Evolutionary conservation across 1,139 yeast species (phyloP).

Genomic region (Nakaseomyces glabratus): DNA sequence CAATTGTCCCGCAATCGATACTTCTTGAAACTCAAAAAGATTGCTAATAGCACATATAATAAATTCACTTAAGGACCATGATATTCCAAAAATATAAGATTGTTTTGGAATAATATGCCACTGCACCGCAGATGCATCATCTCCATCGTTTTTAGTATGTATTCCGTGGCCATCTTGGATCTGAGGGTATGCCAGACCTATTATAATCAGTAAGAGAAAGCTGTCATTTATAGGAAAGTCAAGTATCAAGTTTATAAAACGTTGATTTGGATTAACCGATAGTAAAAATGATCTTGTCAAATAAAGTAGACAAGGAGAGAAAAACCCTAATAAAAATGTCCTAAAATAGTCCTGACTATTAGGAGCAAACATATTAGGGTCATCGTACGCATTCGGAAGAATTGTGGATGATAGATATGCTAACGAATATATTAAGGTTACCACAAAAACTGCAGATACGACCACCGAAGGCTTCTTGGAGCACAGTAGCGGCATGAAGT

Average conservation of each 20-base stretch:
- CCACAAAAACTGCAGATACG: constrained; percentile 13
- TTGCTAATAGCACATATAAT: constrained; percentile 22
- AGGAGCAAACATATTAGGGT: constrained; percentile 28
- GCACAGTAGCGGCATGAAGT: constrained; percentile 30
- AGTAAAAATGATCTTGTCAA: constrained; percentile 25
- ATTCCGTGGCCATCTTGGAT: constrained; percentile 18
- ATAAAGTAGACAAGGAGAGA: constrained; percentile 28
- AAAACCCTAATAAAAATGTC: constrained; percentile 28
- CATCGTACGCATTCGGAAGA: constrained; percentile 22
- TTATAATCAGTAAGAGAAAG: constrained; percentile 27
- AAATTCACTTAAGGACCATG: constrained; percentile 30
- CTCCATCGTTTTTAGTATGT: constrained; percentile 4
- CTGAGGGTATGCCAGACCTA: constrained; percentile 32
- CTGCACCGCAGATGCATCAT: constrained; percentile 2
- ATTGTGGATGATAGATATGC: constrained; percentile 20
- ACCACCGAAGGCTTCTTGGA: constrained; percentile 24
- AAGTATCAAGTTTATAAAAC: constrained; percentile 20
- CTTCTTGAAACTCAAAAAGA: constrained; percentile 23
- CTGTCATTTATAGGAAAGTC: constrained; percentile 29
- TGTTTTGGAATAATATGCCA: constrained; percentile 33
- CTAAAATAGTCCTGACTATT: constrained; percentile 32
- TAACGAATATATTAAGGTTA: constrained; percentile 13
- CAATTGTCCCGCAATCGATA: constrained; percentile 9
- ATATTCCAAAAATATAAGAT: constrained; percentile 29
- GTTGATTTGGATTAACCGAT: constrained; percentile 14